A percentile compares a stretch with the other conserved stretches of the same genome.
Conservation (phyloP, 2,329 filamentous ascomycete genomes). For the Phialemoniopsis sp. region DNA sequence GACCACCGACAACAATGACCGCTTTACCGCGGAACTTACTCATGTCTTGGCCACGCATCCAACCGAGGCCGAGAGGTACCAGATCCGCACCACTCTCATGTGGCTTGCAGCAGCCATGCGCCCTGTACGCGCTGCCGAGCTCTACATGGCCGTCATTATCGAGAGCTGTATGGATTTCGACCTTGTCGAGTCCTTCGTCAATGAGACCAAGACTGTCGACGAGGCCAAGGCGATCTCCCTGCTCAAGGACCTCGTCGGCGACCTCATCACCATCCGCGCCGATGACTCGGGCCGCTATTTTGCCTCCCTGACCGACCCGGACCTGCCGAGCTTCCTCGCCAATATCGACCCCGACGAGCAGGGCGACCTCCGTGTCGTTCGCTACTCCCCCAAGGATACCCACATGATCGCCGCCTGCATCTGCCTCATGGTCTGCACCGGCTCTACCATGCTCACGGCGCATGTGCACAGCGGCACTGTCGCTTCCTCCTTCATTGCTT, state of each 20-base stretch:
- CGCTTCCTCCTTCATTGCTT: conserved; percentile 8
- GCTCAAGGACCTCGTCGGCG: conserved; percentile 5
- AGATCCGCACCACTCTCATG: conserved; percentile 8
- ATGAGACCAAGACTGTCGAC: conserved; percentile 1
- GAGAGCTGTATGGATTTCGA: conserved; percentile 5
- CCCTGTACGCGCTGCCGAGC: conserved; percentile 9
- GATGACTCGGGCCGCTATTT: conserved; percentile 1
- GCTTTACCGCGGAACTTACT: conserved; percentile 1
- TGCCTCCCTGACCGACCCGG: conserved; percentile 5
- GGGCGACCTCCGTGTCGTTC: neutral
- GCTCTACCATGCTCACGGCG: conserved; percentile 5
- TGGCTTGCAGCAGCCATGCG: conserved; percentile 10
- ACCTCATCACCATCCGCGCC: conserved; percentile 1
- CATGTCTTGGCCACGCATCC: neutral
- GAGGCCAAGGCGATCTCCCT: conserved; percentile 4
- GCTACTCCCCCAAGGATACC: conserved; percentile 6
- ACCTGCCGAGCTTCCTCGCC: conserved; percentile 2
- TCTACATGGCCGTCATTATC: conserved; percentile 10
- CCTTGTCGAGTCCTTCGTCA: conserved; percentile 6
- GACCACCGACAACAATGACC: conserved; percentile 1
- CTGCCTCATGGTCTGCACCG: conserved; percentile 10
- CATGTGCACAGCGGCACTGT: conserved; percentile 5
- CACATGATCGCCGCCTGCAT: conserved; percentile 6
- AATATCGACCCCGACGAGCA: neutral
- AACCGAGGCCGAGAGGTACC: neutral